Evolutionary conservation across 148 eudicot genomes (phyloP).

Genomic region (Bassia scoparia): DNA sequence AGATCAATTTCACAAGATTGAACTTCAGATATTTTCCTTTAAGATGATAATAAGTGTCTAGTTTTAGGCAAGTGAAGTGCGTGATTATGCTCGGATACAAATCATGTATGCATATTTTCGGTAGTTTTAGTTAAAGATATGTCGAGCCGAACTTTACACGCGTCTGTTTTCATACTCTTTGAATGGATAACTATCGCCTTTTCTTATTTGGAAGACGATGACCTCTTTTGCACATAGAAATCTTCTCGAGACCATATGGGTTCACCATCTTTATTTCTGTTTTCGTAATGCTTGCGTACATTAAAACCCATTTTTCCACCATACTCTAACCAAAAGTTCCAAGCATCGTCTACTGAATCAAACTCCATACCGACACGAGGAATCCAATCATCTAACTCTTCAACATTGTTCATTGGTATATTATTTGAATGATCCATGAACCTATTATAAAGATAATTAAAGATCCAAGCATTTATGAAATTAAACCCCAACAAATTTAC

Average conservation of each 20-base stretch:
- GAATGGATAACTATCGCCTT: not conserved
- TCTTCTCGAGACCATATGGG: no score
- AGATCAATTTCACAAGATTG: not conserved
- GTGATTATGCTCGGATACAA: no score
- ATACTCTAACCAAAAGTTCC: conserved; percentile 1
- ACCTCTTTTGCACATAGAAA: conserved; percentile 3
- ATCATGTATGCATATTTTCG: not conserved
- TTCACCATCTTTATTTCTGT: not conserved
- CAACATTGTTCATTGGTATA: no score
- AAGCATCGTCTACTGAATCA: not conserved
- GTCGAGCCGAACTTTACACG: not conserved
- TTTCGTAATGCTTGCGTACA: conserved; percentile 3
- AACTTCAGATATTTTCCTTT: not conserved
- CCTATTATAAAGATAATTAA: no score
- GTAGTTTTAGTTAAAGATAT: not conserved
- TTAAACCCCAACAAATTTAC: no score
- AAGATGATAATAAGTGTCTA: not conserved
- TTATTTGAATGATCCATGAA: no score
- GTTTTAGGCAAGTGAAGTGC: conserved; percentile 6
- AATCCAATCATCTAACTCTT: no score
- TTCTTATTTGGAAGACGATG: not conserved
- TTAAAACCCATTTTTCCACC: conserved; percentile 5
- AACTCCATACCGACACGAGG: conserved; percentile 1
- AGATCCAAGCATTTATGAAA: no score
- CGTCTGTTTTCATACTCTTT: not conserved